phyloP scores from a whole-genome alignment of 192 early-diverging fungal species.

The Coemansia sp. region DNA sequence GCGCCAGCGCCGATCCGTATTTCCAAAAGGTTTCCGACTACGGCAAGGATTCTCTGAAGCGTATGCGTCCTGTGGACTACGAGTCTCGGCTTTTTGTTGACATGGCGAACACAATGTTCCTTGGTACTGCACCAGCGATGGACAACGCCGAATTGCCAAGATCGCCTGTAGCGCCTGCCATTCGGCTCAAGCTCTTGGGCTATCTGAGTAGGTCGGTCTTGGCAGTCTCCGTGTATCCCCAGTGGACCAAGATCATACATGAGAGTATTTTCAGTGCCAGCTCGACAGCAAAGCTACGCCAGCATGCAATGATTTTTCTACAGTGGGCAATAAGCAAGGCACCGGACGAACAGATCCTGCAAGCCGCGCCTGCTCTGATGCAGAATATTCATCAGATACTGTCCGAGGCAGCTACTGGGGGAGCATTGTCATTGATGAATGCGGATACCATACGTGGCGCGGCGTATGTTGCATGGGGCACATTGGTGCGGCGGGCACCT shows the following conservation, averaged over 20 bases:
- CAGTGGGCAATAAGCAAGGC: conserved; percentile 89
- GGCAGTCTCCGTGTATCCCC: conserved; percentile 71
- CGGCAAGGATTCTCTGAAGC: conserved; percentile 81
- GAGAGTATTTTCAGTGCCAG: conserved; percentile 76
- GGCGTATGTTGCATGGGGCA: conserved; percentile 83
- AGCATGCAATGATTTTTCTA: conserved; percentile 79
- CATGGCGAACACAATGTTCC: conserved; percentile 63
- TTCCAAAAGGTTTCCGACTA: conserved; percentile 64
- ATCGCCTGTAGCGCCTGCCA: conserved; percentile 25
- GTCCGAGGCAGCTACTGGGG: conserved; percentile 5
- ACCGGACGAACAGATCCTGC: conserved; percentile 52
- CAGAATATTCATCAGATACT: conserved; percentile 66
- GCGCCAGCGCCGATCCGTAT: conserved; percentile 66
- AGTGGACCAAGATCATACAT: conserved; percentile 72
- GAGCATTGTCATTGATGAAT: conserved; percentile 33
- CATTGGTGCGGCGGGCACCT: conserved; percentile 76
- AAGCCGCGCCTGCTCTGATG: conserved; percentile 69
- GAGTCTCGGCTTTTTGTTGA: conserved; percentile 65
- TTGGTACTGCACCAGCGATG: conserved; percentile 51
- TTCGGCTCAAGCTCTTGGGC: conserved; percentile 37
- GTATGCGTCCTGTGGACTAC: conserved; percentile 67
- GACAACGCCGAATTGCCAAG: conserved; percentile 2
- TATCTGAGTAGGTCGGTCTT: conserved; percentile 59
- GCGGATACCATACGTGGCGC: conserved; percentile 74
- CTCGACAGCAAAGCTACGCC: conserved; percentile 67